These are phyloP conservation scores for Urtica urens DNA, from an alignment of 306 rosid genomes.

Conservation along the genomic window DNA sequence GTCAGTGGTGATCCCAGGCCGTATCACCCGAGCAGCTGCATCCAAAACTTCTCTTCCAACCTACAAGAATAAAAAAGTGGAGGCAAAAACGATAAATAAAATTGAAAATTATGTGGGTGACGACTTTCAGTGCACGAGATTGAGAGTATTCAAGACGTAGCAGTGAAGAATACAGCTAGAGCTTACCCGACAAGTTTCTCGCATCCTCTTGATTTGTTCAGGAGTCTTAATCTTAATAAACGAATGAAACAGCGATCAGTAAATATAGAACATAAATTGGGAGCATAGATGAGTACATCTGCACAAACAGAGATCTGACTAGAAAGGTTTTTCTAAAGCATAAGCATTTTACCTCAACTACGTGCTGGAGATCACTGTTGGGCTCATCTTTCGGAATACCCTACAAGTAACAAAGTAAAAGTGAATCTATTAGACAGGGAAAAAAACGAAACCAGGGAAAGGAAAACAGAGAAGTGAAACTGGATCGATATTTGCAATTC, in stretches of 20 bases:
- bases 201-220: slow-evolving; percentile 68
- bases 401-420: slow-evolving; percentile 28
- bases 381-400: slow-evolving; percentile 84
- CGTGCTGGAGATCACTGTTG: slow-evolving; percentile 58
- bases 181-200: slow-evolving; percentile 69
- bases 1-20: slow-evolving; percentile 90
- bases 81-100: not conserved
- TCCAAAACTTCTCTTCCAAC: slow-evolving; percentile 84
- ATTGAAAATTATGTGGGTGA: not conserved
- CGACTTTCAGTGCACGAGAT: not conserved
- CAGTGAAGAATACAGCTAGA: not conserved
- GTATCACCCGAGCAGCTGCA: slow-evolving; percentile 74
- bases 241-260: not conserved
- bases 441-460: not conserved
- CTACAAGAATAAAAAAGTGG: slow-evolving; percentile 18
- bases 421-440: too few species aligned
- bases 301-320: slow-evolving; percentile 3
- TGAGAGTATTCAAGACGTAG: not conserved
- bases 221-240: slow-evolving; percentile 65
- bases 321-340: too few species aligned
- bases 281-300: not conserved
- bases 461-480: not conserved
- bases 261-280: not conserved
- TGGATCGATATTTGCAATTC: slow-evolving; percentile 4
- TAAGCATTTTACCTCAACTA: slow-evolving; percentile 55